Evolutionary conservation across 768 basidiomycete genomes (phyloP).

Genomic region (Vishniacozyma victoriae): DNA sequence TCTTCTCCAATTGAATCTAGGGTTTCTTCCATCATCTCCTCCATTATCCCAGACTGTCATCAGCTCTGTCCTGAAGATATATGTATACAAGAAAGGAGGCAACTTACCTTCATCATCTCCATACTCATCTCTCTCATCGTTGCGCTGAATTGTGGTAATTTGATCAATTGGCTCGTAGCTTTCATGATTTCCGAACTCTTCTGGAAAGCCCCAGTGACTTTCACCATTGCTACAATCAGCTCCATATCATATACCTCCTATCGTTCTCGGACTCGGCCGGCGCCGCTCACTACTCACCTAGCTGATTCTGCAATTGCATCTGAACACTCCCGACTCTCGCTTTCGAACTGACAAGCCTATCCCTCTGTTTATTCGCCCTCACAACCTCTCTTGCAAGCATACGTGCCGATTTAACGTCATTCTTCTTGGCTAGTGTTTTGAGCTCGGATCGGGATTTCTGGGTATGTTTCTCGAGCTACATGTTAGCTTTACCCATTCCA

Average conservation of each 20-base stretch:
- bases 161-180: slow-evolving; percentile 84
- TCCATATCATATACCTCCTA: background rate
- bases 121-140: slow-evolving; percentile 97
- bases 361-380: slow-evolving; percentile 87
- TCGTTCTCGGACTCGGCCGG: background rate
- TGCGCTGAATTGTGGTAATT: slow-evolving; percentile 83
- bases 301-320: slow-evolving; percentile 81
- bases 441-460: slow-evolving; percentile 71
- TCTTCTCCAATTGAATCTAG: slow-evolving; percentile 80
- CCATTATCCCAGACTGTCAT: slow-evolving; percentile 84
- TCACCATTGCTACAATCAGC: slow-evolving; percentile 68
- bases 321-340: slow-evolving; percentile 85
- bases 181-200: slow-evolving; percentile 99
- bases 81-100: background rate
- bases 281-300: slow-evolving; percentile 57
- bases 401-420: slow-evolving; percentile 85
- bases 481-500: background rate
- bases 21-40: slow-evolving; percentile 94
- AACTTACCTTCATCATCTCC: slow-evolving; percentile 93
- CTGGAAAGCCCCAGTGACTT: slow-evolving; percentile 95
- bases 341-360: slow-evolving; percentile 84
- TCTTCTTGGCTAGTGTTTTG: slow-evolving; percentile 83
- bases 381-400: slow-evolving; percentile 93
- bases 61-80: background rate
- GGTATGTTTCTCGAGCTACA: slow-evolving; percentile 73